Evolutionary conservation across 148 eudicot species (phyloP), one percentile per base, ranked within the genome.

Genomic region (Cornus controversa): DNA sequence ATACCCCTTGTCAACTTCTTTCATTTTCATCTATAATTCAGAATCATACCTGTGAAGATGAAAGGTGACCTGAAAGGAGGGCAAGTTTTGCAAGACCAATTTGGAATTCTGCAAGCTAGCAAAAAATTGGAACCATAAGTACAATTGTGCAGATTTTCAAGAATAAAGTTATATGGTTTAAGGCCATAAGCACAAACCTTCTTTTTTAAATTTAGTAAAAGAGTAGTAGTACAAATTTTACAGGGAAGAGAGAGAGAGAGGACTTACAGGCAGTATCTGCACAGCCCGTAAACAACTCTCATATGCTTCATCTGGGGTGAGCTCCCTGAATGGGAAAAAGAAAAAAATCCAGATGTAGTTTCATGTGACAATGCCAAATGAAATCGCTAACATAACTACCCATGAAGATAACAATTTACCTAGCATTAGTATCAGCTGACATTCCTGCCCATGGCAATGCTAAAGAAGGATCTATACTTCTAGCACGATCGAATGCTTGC

Each of bases 381-480:
- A 20, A 53, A 27, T 13, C 29, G 14, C 7, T 15, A 37, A n/a
- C 23, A 22, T n/a, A 31, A 5, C 27, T 10, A 25, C n/a, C 23
- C 20, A 66, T 26, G 23, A 70, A 68, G 64, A 72, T 63, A 72
- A 69, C 47, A 69, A 78, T 34, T 76, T 86, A 90, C 99, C 98
- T 87, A 68, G 84, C 75, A 83, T 42, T 79, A 71, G 81, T 80
- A 86, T 93, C 95, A 77, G 95, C 92, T 66, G 99, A 85, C 98
- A 93, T 96, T 87, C 99, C 99, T 42, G 99, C 98, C 99, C 99
- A 96, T 72, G 99, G 99, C 80, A 93, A 86, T 57, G 99, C 90
- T 80, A 96, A 93, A 31, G 95, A 96, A 78, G 99, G 99, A 89
- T 96, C 99, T 84, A 96, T 96, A 87, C 99, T 93, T 78, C 99